phyloP scores from a whole-genome alignment of 352 stramenopile genomes.

The Phytophthora fragariaefolia region DNA sequence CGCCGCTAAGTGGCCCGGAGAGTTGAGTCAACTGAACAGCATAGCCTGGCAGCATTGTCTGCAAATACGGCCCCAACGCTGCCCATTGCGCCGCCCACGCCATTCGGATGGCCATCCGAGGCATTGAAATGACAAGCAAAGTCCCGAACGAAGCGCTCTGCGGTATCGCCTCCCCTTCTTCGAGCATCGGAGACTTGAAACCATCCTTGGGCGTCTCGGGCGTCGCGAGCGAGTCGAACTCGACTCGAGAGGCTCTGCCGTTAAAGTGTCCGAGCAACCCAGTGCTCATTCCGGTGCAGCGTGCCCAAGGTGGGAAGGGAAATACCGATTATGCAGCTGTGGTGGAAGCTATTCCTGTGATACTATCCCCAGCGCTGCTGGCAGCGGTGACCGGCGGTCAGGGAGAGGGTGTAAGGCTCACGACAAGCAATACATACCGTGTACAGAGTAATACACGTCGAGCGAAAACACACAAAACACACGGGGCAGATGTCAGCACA shows the following conservation, averaged over 20 bases:
- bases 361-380: slow-evolving; percentile 3
- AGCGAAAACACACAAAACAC: neutral
- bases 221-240: slow-evolving; percentile 32
- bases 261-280: slow-evolving; percentile 20
- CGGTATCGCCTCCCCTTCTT: slow-evolving; percentile 9
- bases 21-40: slow-evolving; percentile 64
- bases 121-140: slow-evolving; percentile 59
- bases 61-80: slow-evolving; percentile 60
- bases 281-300: slow-evolving; percentile 15
- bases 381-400: too few relatives aligned
- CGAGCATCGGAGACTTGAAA: slow-evolving; percentile 33
- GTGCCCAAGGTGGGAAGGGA: neutral
- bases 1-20: slow-evolving; percentile 52
- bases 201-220: slow-evolving; percentile 34
- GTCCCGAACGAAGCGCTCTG: slow-evolving; percentile 32
- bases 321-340: slow-evolving; percentile 2
- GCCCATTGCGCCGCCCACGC: slow-evolving; percentile 67
- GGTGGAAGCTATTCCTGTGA: slow-evolving; percentile 10
- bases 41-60: slow-evolving; percentile 52
- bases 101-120: slow-evolving; percentile 66
- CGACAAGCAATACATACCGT: too few relatives aligned
- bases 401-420: too few relatives aligned
- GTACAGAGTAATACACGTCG: too few relatives aligned
- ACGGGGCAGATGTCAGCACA: slow-evolving; percentile 6
- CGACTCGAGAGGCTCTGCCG: slow-evolving; percentile 15